These are phyloP conservation scores for Colletotrichum aenigma DNA, from an alignment of 2,329 filamentous ascomycete genomes.

Conservation along the genomic window DNA sequence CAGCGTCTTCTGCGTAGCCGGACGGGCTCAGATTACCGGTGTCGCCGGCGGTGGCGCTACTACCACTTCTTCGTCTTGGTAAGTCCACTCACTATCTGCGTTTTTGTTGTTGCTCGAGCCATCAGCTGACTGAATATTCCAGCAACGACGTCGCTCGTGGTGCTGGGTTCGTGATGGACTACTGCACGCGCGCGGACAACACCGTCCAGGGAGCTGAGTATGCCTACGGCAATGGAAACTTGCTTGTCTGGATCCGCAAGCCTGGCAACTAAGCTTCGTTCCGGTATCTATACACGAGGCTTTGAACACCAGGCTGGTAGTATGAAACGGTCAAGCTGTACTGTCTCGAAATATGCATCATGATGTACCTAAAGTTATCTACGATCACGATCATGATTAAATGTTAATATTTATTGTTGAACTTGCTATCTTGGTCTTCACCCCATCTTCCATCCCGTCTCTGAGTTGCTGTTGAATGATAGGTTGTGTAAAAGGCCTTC, in stretches of 20 bases:
- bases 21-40: background rate
- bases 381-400: background rate
- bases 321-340: background rate
- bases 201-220: conserved; percentile 3
- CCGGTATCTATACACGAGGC: background rate
- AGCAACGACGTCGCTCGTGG: conserved; percentile 19
- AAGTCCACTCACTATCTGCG: background rate
- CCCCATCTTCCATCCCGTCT: background rate
- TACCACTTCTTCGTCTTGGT: conserved; percentile 3
- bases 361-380: background rate
- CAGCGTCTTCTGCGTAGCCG: background rate
- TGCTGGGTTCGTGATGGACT: conserved; percentile 12
- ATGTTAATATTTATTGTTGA: background rate
- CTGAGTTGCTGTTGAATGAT: background rate
- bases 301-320: background rate
- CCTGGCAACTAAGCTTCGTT: background rate
- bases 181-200: conserved; percentile 16
- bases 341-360: background rate
- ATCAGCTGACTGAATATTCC: background rate
- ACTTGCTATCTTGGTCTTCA: too few species aligned
- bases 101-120: background rate
- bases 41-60: background rate
- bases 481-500: background rate
- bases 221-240: background rate
- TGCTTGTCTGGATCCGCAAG: background rate